Evolutionary conservation across 768 basidiomycete genomes (phyloP), one percentile per base, ranked within the genome.

Genomic region (Agrocybe pediades): DNA sequence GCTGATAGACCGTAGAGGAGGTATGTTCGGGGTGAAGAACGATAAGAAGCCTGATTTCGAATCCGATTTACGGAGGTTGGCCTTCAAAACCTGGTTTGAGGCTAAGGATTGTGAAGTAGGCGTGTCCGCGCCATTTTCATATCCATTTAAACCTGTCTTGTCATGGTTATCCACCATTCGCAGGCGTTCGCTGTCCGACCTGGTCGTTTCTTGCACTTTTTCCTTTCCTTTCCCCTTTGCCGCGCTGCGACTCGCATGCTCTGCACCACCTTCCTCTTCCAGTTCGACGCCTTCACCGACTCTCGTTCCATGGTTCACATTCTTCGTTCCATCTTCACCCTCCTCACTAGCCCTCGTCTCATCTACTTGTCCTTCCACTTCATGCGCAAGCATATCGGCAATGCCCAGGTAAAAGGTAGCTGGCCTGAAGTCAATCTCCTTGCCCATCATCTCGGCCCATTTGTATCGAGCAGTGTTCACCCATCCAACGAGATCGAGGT

Each of bases 401-500:
- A 94, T 81, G 36, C 89, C 86, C 6, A 92, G 81, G 65, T 96
- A 98, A 68, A 98, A 98, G 8, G 89, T 92, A 19, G 88, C 90
- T 2, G 94, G 93, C 52, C 88, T 87, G 76, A 97, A 98, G 53
- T 88, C 84, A 65, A 98, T 93, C 57, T 92, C 88, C 51, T 85
- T 87, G 9, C 95, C 97, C 61, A 83, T 85, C 70, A 95, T 89
- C 63, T 89, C 86, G 0, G 92, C 88, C 82, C 92, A 90, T 64
- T 92, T 92, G 70, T 92, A 96, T 25, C 90, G 76, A 1, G 92
- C 89, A 6, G 85, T 80, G 68, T 95, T 95, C 46, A 93, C 87
- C 96, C 95, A 98, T 6, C 95, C 94, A 9, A 97, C 92, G 30
- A 92, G 81, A 65, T 93, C 92, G 29, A 96, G 81, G 66, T 99